These are phyloP conservation scores for Theileria sp. DNA, from an alignment of 169 alveolate species.

Conservation along the genomic window DNA sequence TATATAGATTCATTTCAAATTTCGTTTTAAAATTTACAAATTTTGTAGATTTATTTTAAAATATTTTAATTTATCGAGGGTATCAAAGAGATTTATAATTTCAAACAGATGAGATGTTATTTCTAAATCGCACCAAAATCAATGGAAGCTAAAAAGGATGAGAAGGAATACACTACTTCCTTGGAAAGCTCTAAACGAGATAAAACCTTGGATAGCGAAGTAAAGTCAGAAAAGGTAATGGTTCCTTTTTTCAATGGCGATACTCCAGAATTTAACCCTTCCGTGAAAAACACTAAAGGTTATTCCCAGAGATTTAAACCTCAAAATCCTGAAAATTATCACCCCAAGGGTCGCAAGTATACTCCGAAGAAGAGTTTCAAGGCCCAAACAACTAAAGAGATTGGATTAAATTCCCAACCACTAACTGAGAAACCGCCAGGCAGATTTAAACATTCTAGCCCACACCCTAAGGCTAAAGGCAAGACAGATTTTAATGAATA, in stretches of 20 bases:
- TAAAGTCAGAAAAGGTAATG: conserved; percentile 25
- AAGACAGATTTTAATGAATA: neutral
- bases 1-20: neutral
- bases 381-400: neutral
- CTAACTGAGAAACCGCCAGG: neutral
- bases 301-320: neutral
- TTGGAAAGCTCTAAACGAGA: neutral
- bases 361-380: neutral
- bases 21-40: neutral
- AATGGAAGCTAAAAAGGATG: neutral
- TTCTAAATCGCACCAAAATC: neutral
- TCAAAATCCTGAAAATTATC: neutral
- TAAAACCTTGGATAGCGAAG: neutral
- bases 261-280: neutral
- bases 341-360: conserved; percentile 24
- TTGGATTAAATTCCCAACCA: neutral
- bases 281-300: neutral
- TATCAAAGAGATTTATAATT: neutral
- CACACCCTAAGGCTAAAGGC: neutral
- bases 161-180: neutral
- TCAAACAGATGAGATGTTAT: neutral
- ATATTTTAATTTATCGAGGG: neutral
- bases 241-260: conserved; percentile 25
- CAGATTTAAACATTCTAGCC: neutral
- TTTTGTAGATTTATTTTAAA: neutral